These are phyloP conservation scores for Russula earlei DNA, from an alignment of 768 basidiomycete species.

Conservation along the genomic window DNA sequence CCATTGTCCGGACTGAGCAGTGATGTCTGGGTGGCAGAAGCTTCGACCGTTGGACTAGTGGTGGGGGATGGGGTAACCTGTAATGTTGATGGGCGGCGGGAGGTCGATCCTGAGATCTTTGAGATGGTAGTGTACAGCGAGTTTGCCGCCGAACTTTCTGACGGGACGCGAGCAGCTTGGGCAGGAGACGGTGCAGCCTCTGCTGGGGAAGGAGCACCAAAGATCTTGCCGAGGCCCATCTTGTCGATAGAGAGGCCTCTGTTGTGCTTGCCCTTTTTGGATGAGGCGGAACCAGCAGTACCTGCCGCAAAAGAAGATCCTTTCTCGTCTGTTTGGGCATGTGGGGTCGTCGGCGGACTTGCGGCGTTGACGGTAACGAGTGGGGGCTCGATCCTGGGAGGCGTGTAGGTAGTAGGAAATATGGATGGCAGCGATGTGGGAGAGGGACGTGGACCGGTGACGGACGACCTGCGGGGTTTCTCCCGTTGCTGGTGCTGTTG, in stretches of 20 bases:
- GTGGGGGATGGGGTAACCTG: slow-evolving; percentile 23
- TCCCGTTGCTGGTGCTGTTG: slow-evolving; percentile 12
- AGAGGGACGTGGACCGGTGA: slow-evolving; percentile 10
- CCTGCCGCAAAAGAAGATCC: slow-evolving; percentile 15
- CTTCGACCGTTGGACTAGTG: slow-evolving; percentile 14
- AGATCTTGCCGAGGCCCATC: slow-evolving; percentile 69
- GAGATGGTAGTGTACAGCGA: slow-evolving; percentile 24
- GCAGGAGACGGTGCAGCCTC: slow-evolving; percentile 28
- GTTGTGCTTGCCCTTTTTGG: slow-evolving; percentile 42
- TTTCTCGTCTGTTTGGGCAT: slow-evolving; percentile 20
- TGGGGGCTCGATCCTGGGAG: slow-evolving; percentile 21
- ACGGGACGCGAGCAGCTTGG: slow-evolving; percentile 34
- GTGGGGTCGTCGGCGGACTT: slow-evolving; percentile 25
- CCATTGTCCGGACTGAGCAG: slow-evolving; percentile 31
- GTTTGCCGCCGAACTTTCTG: slow-evolving; percentile 23
- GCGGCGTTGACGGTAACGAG: slow-evolving; percentile 29
- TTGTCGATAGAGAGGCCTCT: slow-evolving; percentile 73
- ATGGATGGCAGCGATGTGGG: slow-evolving; percentile 9
- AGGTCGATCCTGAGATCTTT: slow-evolving; percentile 17
- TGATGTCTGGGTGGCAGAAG: slow-evolving; percentile 21
- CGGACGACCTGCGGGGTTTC: slow-evolving; percentile 6
- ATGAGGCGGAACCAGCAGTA: slow-evolving; percentile 28
- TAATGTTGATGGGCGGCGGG: slow-evolving; percentile 27
- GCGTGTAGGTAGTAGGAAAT: neutral
- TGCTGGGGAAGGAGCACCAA: slow-evolving; percentile 34